Base-by-base conservation (phyloP, 345 rosid genomes). In the Brassica incana region DNA sequence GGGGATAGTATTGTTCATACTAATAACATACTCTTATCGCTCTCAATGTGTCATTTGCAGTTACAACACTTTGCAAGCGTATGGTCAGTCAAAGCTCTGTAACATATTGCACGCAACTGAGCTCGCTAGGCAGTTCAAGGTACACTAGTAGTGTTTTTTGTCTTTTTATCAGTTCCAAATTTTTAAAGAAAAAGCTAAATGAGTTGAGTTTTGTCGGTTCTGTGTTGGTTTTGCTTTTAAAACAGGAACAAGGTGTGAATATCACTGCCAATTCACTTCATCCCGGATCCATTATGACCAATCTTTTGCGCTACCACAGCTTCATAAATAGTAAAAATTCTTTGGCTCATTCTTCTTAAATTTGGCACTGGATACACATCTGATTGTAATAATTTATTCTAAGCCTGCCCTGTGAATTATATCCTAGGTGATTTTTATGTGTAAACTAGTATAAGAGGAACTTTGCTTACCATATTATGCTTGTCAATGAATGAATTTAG, bases 31-130 rank as follows among this genome's bases (percentile, higher is more conserved):
- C 40, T 18, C 33, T 25, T 58, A 4, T 52, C 14, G 23, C 10
- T 67, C 52, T 61, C 65, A 35, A 5, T 1, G 9, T 40, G 56
- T 38, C 40, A 29, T 64, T 2, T 10, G 14, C 84, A 92, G 97
- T 78, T 92, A 90, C 81, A 78, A 62, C 81, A 80, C 82, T 33
- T 38, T 56, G 72, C 79, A 76, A 54, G 89, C 95, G 4, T 92
- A 89, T 79, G 93, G 92, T 67, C 93, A 92, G 78, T 89, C 95
- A 32, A 94, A 94, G 83, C 90, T 94, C 11, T 88, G 90, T 70
- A 92, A 90, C 77, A 75, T 92, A 77, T 82, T 95, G 88, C 95
- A 92, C 77, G 92, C 94, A 16, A 89, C 86, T 68, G 99, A 95
- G 89, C 92, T 95, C 33, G 73, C 92, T 11, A 87, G 86, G 81